These are phyloP conservation scores for Saturnispora diversa DNA, from an alignment of 805 yeast species.

Conservation along the genomic window DNA sequence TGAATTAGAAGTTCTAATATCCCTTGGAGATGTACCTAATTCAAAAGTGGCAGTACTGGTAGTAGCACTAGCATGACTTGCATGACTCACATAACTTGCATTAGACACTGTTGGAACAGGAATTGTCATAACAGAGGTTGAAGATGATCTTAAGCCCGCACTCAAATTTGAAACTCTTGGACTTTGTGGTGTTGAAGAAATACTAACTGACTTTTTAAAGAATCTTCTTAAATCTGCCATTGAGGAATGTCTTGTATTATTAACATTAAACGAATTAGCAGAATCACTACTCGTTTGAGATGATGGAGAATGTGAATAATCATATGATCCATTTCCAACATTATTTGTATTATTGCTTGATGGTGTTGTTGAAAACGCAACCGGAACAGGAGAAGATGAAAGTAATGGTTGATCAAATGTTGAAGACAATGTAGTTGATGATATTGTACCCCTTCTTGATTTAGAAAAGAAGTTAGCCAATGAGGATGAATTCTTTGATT, in stretches of 20 bases:
- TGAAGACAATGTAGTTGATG: slow-evolving; percentile 11
- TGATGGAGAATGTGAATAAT: slow-evolving; percentile 24
- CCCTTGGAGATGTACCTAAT: slow-evolving; percentile 11
- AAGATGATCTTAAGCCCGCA: slow-evolving; percentile 31
- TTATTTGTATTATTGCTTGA: slow-evolving; percentile 1
- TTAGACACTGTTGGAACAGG: slow-evolving; percentile 16
- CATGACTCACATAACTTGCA: slow-evolving; percentile 7
- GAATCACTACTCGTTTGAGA: slow-evolving; percentile 27
- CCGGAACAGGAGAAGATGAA: slow-evolving; percentile 25
- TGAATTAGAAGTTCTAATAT: slow-evolving; percentile 6
- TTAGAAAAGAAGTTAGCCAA: slow-evolving; percentile 44
- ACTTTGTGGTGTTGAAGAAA: slow-evolving; percentile 17
- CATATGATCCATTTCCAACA: not conserved
- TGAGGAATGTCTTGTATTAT: slow-evolving; percentile 59
- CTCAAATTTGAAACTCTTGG: slow-evolving; percentile 29
- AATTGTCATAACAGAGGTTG: slow-evolving; percentile 17
- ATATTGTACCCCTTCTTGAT: slow-evolving; percentile 33
- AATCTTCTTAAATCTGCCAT: slow-evolving; percentile 73
- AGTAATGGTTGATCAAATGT: slow-evolving; percentile 17
- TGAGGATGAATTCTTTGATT: slow-evolving; percentile 35
- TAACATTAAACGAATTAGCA: slow-evolving; percentile 16
- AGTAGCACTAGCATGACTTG: slow-evolving; percentile 12
- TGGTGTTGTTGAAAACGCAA: slow-evolving; percentile 10
- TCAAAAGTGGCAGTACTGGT: slow-evolving; percentile 11
- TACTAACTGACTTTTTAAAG: slow-evolving; percentile 41